phyloP scores from a whole-genome alignment of 2,329 filamentous ascomycete species.

The Aspergillus ochraceus region DNA sequence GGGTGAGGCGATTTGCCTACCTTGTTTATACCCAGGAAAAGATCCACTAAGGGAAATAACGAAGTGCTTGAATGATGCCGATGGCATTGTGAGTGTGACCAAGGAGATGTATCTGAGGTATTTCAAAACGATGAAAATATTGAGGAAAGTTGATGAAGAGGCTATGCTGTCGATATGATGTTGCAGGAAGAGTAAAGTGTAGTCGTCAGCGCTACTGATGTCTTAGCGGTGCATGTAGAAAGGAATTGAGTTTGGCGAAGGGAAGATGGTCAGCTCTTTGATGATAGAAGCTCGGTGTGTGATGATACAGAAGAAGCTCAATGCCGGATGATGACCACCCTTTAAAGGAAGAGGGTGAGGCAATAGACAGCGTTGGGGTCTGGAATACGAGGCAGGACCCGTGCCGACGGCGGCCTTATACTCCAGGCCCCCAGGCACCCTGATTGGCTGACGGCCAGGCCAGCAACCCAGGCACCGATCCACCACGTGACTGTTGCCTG shows the following conservation, averaged over 20 bases:
- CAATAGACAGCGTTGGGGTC: not conserved
- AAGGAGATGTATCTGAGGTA: not conserved
- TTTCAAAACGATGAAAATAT: not conserved
- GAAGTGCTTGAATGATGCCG: conserved; percentile 26
- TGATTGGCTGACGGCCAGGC: not conserved
- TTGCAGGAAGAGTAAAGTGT: no score
- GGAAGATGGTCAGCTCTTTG: not conserved
- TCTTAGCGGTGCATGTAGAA: not conserved
- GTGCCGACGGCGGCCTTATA: not conserved
- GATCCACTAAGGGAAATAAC: conserved; percentile 61
- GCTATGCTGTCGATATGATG: not conserved
- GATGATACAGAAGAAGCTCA: no score
- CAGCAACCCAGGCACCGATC: not conserved
- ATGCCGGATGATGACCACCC: not conserved
- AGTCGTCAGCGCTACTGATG: not conserved
- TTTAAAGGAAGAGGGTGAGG: not conserved
- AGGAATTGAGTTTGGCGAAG: not conserved
- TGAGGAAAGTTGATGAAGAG: not conserved
- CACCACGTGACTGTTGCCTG: not conserved
- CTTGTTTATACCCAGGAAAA: conserved; percentile 57
- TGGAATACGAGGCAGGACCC: not conserved
- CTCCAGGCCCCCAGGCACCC: not conserved
- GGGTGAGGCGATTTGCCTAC: conserved; percentile 23
- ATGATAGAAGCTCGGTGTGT: no score
- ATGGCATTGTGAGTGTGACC: not conserved